Conservation (phyloP, 2,329 filamentous ascomycete species). For the Parascedosporium putredinis region DNA sequence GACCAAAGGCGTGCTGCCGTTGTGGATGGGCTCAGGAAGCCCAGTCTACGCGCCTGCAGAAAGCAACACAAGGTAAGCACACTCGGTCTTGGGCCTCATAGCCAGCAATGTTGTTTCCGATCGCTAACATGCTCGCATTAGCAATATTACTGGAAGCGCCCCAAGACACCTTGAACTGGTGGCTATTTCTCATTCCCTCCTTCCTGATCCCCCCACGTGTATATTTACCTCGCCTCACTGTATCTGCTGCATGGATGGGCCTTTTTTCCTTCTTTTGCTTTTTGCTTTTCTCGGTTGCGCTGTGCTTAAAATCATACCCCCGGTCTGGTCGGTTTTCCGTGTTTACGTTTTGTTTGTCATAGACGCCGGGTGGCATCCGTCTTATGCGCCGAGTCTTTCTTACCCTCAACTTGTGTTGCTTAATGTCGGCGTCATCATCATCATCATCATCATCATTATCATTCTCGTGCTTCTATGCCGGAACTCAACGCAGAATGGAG, state of each 20-base stretch:
- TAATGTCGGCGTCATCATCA: too few relatives aligned
- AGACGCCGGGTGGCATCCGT: not conserved
- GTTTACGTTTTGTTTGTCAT: not conserved
- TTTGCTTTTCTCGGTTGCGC: not conserved
- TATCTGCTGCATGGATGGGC: too few relatives aligned
- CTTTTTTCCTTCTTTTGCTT: not conserved
- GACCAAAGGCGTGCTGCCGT: constrained; percentile 70
- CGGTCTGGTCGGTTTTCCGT: not conserved
- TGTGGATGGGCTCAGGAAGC: constrained; percentile 76
- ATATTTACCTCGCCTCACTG: not conserved
- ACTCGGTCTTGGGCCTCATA: not conserved
- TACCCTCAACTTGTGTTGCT: not conserved
- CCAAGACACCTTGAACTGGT: constrained; percentile 45
- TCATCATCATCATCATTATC: not conserved
- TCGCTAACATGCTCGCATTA: constrained; percentile 17
- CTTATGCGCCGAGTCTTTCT: not conserved
- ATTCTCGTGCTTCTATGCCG: not conserved
- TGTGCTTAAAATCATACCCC: not conserved
- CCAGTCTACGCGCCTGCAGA: constrained; percentile 76
- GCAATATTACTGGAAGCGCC: constrained; percentile 64
- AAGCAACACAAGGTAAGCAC: constrained; percentile 88
- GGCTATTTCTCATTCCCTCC: too few relatives aligned
- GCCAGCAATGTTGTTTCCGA: not conserved
- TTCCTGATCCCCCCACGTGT: not conserved
- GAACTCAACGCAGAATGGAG: too few relatives aligned